These are phyloP conservation scores for Cadophora sp. DNA, from an alignment of 2,329 filamentous ascomycete species.

Conservation along the genomic window DNA sequence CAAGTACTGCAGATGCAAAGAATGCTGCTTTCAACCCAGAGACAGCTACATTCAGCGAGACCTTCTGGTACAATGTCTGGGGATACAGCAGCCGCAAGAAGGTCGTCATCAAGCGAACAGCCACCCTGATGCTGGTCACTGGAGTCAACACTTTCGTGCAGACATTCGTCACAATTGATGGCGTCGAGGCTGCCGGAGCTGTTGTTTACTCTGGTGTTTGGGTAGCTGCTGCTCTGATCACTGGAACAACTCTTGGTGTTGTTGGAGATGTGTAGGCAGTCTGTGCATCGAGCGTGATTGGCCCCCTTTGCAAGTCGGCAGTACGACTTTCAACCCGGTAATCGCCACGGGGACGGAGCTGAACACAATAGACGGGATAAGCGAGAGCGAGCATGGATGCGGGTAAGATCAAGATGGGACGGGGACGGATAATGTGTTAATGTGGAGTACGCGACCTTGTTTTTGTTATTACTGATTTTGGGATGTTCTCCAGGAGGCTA, in stretches of 20 bases:
- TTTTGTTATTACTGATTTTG: slow-evolving; percentile 11
- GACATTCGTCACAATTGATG: slow-evolving; percentile 69
- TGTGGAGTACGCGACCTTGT: slow-evolving; percentile 14
- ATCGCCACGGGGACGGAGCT: neutral
- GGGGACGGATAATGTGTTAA: slow-evolving; percentile 7
- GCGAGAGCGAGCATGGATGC: slow-evolving; percentile 7
- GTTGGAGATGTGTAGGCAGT: slow-evolving; percentile 54
- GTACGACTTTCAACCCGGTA: neutral
- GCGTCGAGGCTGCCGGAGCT: slow-evolving; percentile 74
- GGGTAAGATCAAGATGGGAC: slow-evolving; percentile 3
- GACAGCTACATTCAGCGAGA: slow-evolving; percentile 71
- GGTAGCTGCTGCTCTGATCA: slow-evolving; percentile 67
- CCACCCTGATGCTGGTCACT: slow-evolving; percentile 62
- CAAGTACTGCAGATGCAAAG: slow-evolving; percentile 59
- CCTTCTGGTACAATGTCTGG: slow-evolving; percentile 75
- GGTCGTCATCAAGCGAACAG: slow-evolving; percentile 69
- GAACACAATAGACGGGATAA: neutral
- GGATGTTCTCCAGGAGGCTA: neutral
- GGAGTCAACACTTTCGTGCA: slow-evolving; percentile 67
- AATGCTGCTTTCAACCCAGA: slow-evolving; percentile 65
- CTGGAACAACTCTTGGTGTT: slow-evolving; percentile 61
- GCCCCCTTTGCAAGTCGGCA: too few relatives aligned
- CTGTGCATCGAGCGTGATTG: neutral
- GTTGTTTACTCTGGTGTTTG: slow-evolving; percentile 76
- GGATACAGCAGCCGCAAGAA: slow-evolving; percentile 69